Base-by-base conservation (phyloP, 228 moss, liverwort and hornwort species). In the Sphagnum fallax region DNA sequence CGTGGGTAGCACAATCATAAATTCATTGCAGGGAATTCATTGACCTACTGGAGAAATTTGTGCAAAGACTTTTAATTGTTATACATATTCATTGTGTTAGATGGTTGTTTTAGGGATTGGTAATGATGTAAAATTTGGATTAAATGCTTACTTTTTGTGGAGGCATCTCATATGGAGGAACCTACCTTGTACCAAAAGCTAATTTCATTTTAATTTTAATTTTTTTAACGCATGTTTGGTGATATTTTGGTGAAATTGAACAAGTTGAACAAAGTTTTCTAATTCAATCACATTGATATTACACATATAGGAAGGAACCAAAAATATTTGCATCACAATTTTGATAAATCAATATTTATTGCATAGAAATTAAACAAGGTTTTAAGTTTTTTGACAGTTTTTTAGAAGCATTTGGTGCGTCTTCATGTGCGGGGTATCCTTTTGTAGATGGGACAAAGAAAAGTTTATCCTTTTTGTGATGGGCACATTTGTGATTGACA, bases 221-320 rank as follows among this genome's bases (percentile, higher is more conserved):
- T 58, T 58, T 14, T 58, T 8, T 1, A 1, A 58, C 57, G 1
- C 14, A 58, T 58, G 57, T 0, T 58, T 58, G 57, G 1, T 58
- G 57, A 58, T 58, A 58, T 58, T 58, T 58, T 58, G 57, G 57
- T 58, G 57, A 14, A 58, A 58, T 58, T 58, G 57, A 58, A 58
- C 57, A 58, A 58, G 57, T 58, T 58, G 57, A 58, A 58, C 14
- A 58, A 58, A 14, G 14, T 58, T 9, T 58, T 14, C 1, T 1
- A 58, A 14, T 58, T 58, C 14, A 14, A 58, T 8, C 14, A 58
- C 57, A 58, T 14, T 58, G 57, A 58, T 58, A 58, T 58, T 58
- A 58, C 57, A 8, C 57, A 58, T 58, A 58, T 58, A 9, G 57
- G 57, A 58, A 14, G 57, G 14, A 58, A 58, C 14, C 2, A 0